phyloP scores from a whole-genome alignment of 1,139 yeast species.

The Debaryomyces sp. region DNA sequence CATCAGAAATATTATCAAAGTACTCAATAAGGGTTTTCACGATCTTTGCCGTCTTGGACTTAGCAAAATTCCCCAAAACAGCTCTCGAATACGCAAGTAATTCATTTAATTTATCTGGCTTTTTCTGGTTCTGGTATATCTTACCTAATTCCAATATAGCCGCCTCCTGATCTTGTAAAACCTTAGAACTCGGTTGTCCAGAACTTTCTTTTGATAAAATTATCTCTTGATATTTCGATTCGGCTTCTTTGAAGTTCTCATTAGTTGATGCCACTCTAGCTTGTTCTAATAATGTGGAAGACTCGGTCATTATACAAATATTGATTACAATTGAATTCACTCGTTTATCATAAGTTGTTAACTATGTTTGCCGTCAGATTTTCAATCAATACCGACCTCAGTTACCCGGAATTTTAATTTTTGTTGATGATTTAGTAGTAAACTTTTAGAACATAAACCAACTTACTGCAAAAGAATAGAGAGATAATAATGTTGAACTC shows the following conservation, averaged over 20 bases:
- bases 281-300: constrained; percentile 42
- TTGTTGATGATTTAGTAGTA: background rate
- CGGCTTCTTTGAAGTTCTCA: constrained; percentile 58
- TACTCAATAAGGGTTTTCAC: constrained; percentile 76
- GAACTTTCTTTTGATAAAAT: constrained; percentile 38
- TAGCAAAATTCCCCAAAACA: constrained; percentile 77
- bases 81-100: constrained; percentile 73
- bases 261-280: constrained; percentile 60
- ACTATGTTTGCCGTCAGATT: constrained; percentile 16
- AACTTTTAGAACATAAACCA: background rate
- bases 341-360: background rate
- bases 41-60: constrained; percentile 92
- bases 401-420: constrained; percentile 7
- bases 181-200: constrained; percentile 22
- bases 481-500: background rate
- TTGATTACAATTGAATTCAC: background rate
- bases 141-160: constrained; percentile 67
- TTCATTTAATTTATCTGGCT: constrained; percentile 54
- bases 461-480: background rate
- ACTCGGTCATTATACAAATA: constrained; percentile 12
- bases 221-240: constrained; percentile 51
- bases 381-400: background rate
- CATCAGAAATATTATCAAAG: constrained; percentile 67
- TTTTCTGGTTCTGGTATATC: constrained; percentile 48
- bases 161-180: constrained; percentile 56